Percentiles rank a stretch among this genome's conserved stretches.
phyloP scores from a whole-genome alignment of 768 basidiomycete genomes.

The Asterophora lycoperdoides region DNA sequence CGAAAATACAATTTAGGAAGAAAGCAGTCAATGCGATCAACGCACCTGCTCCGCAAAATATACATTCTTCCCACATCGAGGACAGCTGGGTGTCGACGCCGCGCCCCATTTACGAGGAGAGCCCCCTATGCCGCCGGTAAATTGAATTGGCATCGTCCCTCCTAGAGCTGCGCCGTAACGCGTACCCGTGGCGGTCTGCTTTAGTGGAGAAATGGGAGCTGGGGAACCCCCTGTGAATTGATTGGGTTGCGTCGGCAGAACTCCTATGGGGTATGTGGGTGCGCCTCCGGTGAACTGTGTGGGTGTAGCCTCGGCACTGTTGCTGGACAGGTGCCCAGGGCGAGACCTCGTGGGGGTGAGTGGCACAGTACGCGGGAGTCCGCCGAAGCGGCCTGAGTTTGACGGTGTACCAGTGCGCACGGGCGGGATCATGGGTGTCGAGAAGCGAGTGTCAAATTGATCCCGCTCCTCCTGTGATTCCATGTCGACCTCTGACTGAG shows the following conservation, averaged over 20 bases:
- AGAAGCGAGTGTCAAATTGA: constrained; percentile 8
- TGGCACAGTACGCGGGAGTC: constrained; percentile 52
- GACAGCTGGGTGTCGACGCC: constrained; percentile 55
- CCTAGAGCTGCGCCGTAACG: constrained; percentile 59
- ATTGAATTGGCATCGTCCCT: constrained; percentile 27
- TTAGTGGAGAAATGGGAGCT: too few relatives aligned
- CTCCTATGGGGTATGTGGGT: too few relatives aligned
- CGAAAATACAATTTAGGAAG: constrained; percentile 5
- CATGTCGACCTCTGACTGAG: constrained; percentile 4
- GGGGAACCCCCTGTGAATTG: too few relatives aligned
- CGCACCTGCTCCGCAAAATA: constrained; percentile 82
- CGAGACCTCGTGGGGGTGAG: constrained; percentile 34
- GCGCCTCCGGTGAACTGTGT: neutral
- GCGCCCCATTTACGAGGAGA: constrained; percentile 49
- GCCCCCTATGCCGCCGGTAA: constrained; percentile 32
- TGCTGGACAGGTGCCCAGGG: constrained; percentile 15
- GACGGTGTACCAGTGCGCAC: constrained; percentile 23
- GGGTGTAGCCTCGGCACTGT: constrained; percentile 17
- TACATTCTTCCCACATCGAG: constrained; percentile 68
- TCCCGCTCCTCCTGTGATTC: constrained; percentile 20
- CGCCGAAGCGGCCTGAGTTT: constrained; percentile 44
- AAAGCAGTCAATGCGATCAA: neutral
- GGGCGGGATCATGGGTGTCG: constrained; percentile 1
- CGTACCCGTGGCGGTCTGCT: constrained; percentile 52
- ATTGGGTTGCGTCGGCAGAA: too few relatives aligned